Evolutionary conservation across 257 asterid genomes (phyloP), one percentile per base, ranked within the genome.

Genomic region (Nicotiana undulata): DNA sequence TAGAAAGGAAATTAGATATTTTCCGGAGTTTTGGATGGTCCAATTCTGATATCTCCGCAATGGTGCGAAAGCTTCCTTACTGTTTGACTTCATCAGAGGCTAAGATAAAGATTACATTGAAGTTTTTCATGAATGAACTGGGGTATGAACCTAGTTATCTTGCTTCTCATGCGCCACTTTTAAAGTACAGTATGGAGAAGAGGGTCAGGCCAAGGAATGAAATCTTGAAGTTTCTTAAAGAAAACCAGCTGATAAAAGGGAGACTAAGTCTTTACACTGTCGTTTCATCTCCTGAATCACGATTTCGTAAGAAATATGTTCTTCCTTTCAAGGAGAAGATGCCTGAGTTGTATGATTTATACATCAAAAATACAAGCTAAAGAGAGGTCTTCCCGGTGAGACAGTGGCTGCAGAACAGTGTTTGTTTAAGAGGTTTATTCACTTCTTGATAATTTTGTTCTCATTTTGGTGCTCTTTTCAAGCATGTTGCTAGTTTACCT

Each of bases 21-120:
- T 86, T 83, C 20, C 64, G 80, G 82, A 83, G 85, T 52, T 79
- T 65, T 59, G 86, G 84, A 12, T 81, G 81, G 83, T 70, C 85
- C 5, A 77, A 83, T 63, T 32, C 51, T 2, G 63, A 84, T 44
- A 81, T 78, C 16, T 52, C 2, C 18, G 26, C 44, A n/a, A n/a
- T 81, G 76, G 79, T 75, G 81, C 26, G 37, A 58, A 77, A 3
- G 13, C 70, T 11, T n/a, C 81, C 81, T 77, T 63, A 40, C 58
- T 77, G 64, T 77, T 77, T 77, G 66, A 20, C 81, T 29, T 22
- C 29, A 3, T 77, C 81, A 56, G 70, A 77, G 56, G 70, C 9
- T 77, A 77, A 63, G 37, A 55, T 77, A 63, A 77, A 18, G 1
- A 32, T 9, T 6, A 63, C 31, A 18, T 63, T 77, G 68, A 1